phyloP scores from a whole-genome alignment of 116 monocot genomes.

The Papilionanthe hybrid region DNA sequence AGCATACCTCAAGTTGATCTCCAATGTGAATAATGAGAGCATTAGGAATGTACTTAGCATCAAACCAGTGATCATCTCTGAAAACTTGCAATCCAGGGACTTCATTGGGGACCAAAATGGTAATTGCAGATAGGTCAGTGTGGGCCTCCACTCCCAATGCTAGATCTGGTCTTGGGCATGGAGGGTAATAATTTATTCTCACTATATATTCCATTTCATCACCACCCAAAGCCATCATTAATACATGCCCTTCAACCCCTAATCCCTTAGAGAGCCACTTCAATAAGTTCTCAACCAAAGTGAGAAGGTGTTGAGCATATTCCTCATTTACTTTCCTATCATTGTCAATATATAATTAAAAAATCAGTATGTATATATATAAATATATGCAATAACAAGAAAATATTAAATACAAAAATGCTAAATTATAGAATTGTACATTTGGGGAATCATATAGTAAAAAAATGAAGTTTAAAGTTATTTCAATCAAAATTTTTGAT shows the following conservation, averaged over 20 bases:
- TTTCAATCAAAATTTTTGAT: too few species aligned
- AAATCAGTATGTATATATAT: not conserved
- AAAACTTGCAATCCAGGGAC: slow-evolving; percentile 58
- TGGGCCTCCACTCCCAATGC: slow-evolving; percentile 52
- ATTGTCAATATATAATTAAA: not conserved
- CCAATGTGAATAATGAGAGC: slow-evolving; percentile 62
- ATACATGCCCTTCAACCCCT: slow-evolving; percentile 28
- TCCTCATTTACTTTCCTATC: slow-evolving; percentile 52
- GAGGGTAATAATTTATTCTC: slow-evolving; percentile 80
- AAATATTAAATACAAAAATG: too few species aligned
- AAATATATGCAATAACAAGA: too few species aligned
- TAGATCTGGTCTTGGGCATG: slow-evolving; percentile 60
- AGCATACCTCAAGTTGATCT: slow-evolving; percentile 53
- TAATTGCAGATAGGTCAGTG: slow-evolving; percentile 58
- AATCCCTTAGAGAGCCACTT: slow-evolving; percentile 40
- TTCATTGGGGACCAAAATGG: slow-evolving; percentile 54
- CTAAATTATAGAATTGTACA: too few species aligned
- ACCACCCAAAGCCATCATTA: slow-evolving; percentile 51
- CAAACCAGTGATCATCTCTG: slow-evolving; percentile 60
- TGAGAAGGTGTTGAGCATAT: slow-evolving; percentile 32
- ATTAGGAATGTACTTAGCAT: slow-evolving; percentile 40
- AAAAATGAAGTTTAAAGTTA: too few species aligned
- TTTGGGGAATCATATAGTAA: too few species aligned
- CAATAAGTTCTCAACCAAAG: slow-evolving; percentile 34
- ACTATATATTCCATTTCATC: slow-evolving; percentile 39